These are phyloP conservation scores for Agarophyton chilense DNA, from an alignment of 23 red algal genomes.

Conservation along the genomic window DNA sequence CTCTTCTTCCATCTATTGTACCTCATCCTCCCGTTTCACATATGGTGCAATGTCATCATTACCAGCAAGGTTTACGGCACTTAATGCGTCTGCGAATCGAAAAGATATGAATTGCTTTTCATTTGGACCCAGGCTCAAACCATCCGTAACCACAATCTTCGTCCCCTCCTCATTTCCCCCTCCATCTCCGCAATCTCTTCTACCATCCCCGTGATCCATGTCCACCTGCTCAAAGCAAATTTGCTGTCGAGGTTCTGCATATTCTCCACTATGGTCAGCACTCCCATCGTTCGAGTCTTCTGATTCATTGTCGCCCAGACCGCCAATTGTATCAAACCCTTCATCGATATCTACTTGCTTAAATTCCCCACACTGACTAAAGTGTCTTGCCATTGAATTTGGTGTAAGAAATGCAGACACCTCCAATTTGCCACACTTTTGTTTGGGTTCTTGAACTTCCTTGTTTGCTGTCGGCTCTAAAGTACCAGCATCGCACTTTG, in stretches of 20 bases:
- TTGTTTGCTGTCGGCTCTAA: not conserved
- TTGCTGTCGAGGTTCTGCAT: not conserved
- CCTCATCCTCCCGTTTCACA: not conserved
- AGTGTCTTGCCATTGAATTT: not conserved
- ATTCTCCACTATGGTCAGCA: not conserved
- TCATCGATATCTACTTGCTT: slow-evolving; percentile 28
- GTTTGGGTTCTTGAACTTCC: not conserved
- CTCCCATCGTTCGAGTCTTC: not conserved
- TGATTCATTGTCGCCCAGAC: slow-evolving; percentile 6
- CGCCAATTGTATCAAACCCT: slow-evolving; percentile 25
- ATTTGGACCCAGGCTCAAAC: not conserved
- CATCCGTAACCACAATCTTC: not conserved
- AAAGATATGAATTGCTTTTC: not conserved
- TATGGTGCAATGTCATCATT: not conserved
- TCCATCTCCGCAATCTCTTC: not conserved
- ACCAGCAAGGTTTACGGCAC: slow-evolving; percentile 11
- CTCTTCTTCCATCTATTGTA: not conserved
- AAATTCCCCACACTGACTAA: not conserved
- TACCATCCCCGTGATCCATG: not conserved
- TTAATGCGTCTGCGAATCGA: slow-evolving; percentile 23
- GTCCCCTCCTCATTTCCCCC: not conserved
- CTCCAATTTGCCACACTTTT: not conserved
- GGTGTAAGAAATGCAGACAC: not conserved
- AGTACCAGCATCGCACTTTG: not conserved
- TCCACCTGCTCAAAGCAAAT: not conserved